A percentile compares a stretch with the other conserved stretches of the same genome.
phyloP scores from a whole-genome alignment of 148 eudicot species.

The Fallopia convolvulus region DNA sequence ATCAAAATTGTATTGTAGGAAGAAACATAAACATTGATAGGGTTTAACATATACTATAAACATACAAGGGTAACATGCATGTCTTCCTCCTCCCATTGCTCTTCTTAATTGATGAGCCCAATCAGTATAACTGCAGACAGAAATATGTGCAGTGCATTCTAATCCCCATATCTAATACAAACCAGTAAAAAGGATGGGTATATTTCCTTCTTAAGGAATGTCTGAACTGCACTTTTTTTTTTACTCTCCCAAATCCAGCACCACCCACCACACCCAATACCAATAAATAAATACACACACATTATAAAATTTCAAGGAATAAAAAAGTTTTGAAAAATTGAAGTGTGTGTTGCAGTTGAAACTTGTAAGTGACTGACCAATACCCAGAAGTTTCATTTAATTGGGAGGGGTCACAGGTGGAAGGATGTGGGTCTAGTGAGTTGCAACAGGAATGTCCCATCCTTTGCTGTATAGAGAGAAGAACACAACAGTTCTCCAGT shows the following conservation, averaged over 20 bases:
- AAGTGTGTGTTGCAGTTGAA: background rate
- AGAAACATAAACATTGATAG: background rate
- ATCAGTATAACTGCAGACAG: background rate
- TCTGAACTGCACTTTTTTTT: slow-evolving; percentile 10
- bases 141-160: background rate
- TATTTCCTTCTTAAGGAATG: slow-evolving; percentile 25
- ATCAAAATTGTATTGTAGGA: background rate
- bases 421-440: slow-evolving; percentile 14
- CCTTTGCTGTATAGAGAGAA: background rate
- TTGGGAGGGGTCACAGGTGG: slow-evolving; percentile 8
- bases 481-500: background rate
- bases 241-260: background rate
- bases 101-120: background rate
- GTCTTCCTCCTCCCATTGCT: background rate
- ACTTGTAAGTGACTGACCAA: background rate
- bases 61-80: background rate
- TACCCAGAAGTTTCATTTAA: background rate
- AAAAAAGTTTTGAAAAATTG: background rate
- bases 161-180: slow-evolving; percentile 13
- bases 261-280: slow-evolving; percentile 1
- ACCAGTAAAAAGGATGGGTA: slow-evolving; percentile 25
- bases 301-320: background rate
- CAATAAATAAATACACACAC: background rate
- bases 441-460: slow-evolving; percentile 17
- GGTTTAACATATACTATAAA: too few species aligned